These are phyloP conservation scores for Dactylonectria macrodidyma DNA, from an alignment of 2,329 filamentous ascomycete genomes.

Conservation along the genomic window DNA sequence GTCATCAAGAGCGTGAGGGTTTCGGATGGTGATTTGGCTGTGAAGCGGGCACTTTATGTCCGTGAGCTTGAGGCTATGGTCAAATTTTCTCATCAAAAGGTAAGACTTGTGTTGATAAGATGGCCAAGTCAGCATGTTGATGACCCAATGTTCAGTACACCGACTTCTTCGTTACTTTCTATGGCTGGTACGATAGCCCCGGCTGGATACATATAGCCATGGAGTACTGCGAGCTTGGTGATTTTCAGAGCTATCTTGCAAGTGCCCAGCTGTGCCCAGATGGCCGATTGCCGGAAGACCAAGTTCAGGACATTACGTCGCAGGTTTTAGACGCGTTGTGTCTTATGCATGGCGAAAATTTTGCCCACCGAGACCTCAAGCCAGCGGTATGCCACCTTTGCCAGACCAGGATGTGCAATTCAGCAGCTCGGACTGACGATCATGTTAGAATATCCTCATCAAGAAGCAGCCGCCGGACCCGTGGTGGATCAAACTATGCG, in stretches of 20 bases:
- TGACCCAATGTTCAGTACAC: not conserved
- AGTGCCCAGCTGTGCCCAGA: not conserved
- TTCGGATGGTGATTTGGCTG: not conserved
- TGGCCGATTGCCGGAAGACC: not conserved
- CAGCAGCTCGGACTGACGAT: too few relatives aligned
- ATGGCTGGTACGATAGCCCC: conserved; percentile 1
- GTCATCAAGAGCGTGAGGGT: not conserved
- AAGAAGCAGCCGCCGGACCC: not conserved
- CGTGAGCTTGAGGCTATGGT: not conserved
- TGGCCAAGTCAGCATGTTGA: not conserved
- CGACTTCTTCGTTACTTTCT: not conserved
- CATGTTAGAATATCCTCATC: conserved; percentile 1
- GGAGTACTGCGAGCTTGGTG: conserved; percentile 1
- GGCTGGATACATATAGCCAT: conserved; percentile 7
- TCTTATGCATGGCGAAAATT: conserved; percentile 1
- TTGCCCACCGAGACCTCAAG: conserved; percentile 3
- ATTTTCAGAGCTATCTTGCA: not conserved
- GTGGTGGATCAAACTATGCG: conserved; percentile 1
- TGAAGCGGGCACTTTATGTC: not conserved
- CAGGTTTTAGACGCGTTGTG: not conserved
- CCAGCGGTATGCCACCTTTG: not conserved
- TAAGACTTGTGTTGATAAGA: not conserved
- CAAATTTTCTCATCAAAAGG: not conserved
- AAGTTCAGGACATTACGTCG: not conserved
- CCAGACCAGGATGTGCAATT: not conserved